Evolutionary conservation across 208 protist genomes (phyloP).

Genomic region (Trypanosoma rangeli): DNA sequence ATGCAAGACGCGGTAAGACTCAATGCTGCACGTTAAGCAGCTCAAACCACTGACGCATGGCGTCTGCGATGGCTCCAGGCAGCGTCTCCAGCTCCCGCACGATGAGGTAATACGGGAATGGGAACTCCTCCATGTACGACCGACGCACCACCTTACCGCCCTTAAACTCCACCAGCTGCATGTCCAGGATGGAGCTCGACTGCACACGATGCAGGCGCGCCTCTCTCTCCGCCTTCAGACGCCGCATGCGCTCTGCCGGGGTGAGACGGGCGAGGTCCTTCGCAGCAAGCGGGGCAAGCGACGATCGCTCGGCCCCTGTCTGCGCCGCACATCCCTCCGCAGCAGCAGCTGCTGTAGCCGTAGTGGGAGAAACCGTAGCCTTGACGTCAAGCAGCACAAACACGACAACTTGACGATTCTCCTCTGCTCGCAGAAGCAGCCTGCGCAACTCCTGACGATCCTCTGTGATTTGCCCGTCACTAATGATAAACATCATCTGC

Average conservation of each 20-base stretch:
- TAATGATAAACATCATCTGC: constrained; percentile 98
- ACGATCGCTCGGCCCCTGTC: not conserved
- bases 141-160: constrained; percentile 81
- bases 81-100: constrained; percentile 96
- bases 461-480: constrained; percentile 96
- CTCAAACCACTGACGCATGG: constrained; percentile 99
- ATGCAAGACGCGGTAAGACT: not conserved
- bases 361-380: constrained; percentile 18
- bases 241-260: constrained; percentile 76
- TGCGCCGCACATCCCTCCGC: not conserved
- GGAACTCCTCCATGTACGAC: constrained; percentile 98
- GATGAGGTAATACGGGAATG: constrained; percentile 99
- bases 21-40: constrained; percentile 66
- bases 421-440: constrained; percentile 83
- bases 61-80: constrained; percentile 97
- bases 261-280: constrained; percentile 68
- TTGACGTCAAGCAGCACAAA: constrained; percentile 95
- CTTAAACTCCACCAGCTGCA: constrained; percentile 90
- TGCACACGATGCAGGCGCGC: constrained; percentile 79
- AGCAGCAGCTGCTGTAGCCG: constrained; percentile 3
- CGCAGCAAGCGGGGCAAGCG: constrained; percentile 34
- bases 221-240: constrained; percentile 85
- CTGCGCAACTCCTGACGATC: constrained; percentile 79
- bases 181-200: constrained; percentile 88
- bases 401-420: constrained; percentile 95